Conservation (phyloP, 345 rosid genomes). For the Gossypium thurberi region DNA sequence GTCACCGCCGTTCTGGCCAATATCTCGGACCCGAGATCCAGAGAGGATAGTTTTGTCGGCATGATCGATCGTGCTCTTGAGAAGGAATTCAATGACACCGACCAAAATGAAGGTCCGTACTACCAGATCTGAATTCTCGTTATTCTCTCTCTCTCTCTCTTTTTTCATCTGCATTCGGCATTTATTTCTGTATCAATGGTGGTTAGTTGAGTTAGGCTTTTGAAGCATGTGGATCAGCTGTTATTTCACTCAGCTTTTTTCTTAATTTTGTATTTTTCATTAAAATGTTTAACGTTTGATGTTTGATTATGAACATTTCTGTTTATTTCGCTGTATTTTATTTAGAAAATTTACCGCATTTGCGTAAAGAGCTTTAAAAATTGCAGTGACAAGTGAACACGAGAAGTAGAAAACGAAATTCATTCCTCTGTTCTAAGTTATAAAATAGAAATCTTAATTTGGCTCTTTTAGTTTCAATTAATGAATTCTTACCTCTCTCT, state of each 20-base stretch:
- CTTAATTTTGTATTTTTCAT: background rate
- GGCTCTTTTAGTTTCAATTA: background rate
- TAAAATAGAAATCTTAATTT: background rate
- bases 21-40: slow-evolving; percentile 41
- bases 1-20: slow-evolving; percentile 34
- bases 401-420: background rate
- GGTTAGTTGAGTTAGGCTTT: slow-evolving; percentile 31
- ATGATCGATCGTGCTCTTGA: slow-evolving; percentile 84
- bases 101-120: slow-evolving; percentile 56
- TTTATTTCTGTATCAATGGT: background rate
- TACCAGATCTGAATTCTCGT: slow-evolving; percentile 37
- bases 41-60: slow-evolving; percentile 70
- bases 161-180: background rate
- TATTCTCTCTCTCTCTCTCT: background rate
- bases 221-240: slow-evolving; percentile 18
- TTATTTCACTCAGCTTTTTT: background rate
- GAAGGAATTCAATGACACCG: slow-evolving; percentile 85
- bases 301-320: background rate
- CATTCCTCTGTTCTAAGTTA: background rate
- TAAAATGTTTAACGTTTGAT: background rate
- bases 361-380: background rate
- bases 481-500: background rate
- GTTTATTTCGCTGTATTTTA: background rate
- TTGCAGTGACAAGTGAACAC: background rate
- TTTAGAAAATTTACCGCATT: background rate